These are phyloP conservation scores for Metarhizium robertsii DNA, from an alignment of 2,329 filamentous ascomycete genomes.

Conservation along the genomic window DNA sequence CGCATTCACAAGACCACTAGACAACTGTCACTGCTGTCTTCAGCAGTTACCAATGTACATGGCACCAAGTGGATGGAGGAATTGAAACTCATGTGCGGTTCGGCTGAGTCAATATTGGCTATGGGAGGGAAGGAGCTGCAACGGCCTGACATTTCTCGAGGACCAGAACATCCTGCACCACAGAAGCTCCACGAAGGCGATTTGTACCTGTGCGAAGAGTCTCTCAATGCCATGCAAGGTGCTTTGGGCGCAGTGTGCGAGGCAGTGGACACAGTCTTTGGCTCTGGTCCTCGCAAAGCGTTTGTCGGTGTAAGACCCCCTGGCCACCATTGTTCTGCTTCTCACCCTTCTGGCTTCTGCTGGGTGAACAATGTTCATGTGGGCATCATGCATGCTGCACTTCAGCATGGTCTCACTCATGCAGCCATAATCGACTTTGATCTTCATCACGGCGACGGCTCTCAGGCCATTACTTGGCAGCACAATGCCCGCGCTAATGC, in stretches of 20 bases:
- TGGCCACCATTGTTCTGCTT: constrained; percentile 88
- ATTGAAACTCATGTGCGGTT: constrained; percentile 72
- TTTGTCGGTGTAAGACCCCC: constrained; percentile 92
- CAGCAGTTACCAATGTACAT: constrained; percentile 82
- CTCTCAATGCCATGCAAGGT: constrained; percentile 78
- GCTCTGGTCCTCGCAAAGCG: constrained; percentile 56
- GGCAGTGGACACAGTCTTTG: constrained; percentile 79
- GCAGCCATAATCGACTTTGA: constrained; percentile 92
- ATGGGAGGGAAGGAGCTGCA: constrained; percentile 69
- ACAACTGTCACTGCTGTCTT: constrained; percentile 59
- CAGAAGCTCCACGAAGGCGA: constrained; percentile 75
- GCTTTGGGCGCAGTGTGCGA: constrained; percentile 90
- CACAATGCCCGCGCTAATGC: constrained; percentile 63
- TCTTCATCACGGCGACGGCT: constrained; percentile 90
- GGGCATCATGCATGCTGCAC: constrained; percentile 82
- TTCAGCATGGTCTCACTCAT: constrained; percentile 79
- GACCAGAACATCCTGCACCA: constrained; percentile 32
- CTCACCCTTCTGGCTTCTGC: constrained; percentile 89
- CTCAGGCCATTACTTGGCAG: constrained; percentile 85
- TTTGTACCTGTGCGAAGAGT: constrained; percentile 82
- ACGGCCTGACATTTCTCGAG: constrained; percentile 53
- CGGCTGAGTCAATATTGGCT: constrained; percentile 69
- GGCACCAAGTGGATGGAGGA: constrained; percentile 91
- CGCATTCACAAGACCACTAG: constrained; percentile 74
- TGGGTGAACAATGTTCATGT: constrained; percentile 99